phyloP scores from a whole-genome alignment of 164 flowering plant genomes.

The Dillenia suffruticosa region DNA sequence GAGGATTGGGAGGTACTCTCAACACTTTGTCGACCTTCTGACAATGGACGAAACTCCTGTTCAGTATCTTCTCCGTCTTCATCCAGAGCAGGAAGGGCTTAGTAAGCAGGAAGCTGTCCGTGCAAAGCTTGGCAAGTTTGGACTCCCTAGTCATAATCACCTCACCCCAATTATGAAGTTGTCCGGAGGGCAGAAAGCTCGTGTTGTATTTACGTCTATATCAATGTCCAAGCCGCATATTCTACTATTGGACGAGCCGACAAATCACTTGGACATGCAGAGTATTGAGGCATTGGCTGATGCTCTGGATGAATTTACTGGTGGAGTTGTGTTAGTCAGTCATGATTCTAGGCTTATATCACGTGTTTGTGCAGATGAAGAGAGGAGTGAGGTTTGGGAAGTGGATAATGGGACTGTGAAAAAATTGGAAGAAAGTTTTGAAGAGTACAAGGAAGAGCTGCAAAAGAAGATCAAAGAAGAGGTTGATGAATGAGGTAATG shows the following conservation, averaged over 20 bases:
- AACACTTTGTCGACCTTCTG: constrained; percentile 74
- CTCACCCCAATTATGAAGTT: constrained; percentile 76
- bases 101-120: constrained; percentile 88
- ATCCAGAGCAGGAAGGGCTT: constrained; percentile 78
- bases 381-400: constrained; percentile 69
- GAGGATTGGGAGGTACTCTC: constrained; percentile 82
- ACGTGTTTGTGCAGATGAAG: constrained; percentile 79
- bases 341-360: constrained; percentile 81
- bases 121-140: constrained; percentile 82
- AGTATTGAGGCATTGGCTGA: constrained; percentile 85
- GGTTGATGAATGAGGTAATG: constrained; percentile 52
- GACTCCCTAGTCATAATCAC: constrained; percentile 81
- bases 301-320: constrained; percentile 73
- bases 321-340: constrained; percentile 82
- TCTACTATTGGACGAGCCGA: constrained; percentile 58
- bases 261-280: constrained; percentile 84
- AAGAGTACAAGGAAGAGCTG: constrained; percentile 78
- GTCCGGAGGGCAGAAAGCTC: constrained; percentile 78
- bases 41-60: constrained; percentile 84
- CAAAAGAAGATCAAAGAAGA: constrained; percentile 62
- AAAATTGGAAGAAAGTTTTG: constrained; percentile 52
- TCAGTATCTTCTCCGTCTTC: constrained; percentile 74
- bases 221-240: constrained; percentile 85
- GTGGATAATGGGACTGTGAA: constrained; percentile 68
- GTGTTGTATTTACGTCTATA: constrained; percentile 82